Percentiles rank a stretch among this genome's conserved stretches.
Conservation (phyloP, 2,329 filamentous ascomycete species). For the Sporothrix luriei region DNA sequence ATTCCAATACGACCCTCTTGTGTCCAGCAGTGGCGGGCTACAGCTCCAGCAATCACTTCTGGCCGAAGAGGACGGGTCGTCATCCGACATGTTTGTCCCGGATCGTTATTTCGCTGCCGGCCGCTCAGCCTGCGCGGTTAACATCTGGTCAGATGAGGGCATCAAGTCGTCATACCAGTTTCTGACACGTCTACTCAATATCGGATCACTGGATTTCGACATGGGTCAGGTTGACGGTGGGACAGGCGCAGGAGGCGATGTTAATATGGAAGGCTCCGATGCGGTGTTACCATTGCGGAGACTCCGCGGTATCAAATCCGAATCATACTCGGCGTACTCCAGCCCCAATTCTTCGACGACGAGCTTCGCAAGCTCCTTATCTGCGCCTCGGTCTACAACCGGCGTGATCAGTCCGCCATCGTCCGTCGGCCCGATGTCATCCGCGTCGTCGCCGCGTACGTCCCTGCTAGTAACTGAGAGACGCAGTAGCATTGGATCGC, state of each 20-base stretch:
- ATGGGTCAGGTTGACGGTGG: conserved; percentile 27
- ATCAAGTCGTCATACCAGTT: conserved; percentile 42
- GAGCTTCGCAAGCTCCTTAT: conserved; percentile 36
- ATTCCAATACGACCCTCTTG: conserved; percentile 42
- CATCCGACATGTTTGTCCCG: conserved; percentile 36
- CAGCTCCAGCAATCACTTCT: conserved; percentile 40
- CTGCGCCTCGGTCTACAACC: conserved; percentile 27
- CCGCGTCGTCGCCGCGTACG: conserved; percentile 34
- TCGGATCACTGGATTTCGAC: conserved; percentile 42
- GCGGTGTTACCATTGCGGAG: conserved; percentile 26
- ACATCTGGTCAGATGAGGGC: conserved; percentile 39
- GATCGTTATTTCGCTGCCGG: conserved; percentile 40
- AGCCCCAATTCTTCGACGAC: conserved; percentile 36
- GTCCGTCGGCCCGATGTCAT: conserved; percentile 32
- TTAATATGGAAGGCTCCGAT: conserved; percentile 31
- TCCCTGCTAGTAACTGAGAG: conserved; percentile 33
- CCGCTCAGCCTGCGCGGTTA: conserved; percentile 38
- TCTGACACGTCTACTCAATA: conserved; percentile 40
- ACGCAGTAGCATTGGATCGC: conserved; percentile 35
- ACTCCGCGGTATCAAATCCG: conserved; percentile 11
- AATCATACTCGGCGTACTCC: conserved; percentile 33
- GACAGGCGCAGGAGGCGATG: conserved; percentile 17
- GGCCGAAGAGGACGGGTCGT: conserved; percentile 38
- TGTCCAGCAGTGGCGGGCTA: conserved; percentile 35
- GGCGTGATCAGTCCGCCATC: conserved; percentile 33